These are phyloP conservation scores for Starmerella asiatica DNA, from an alignment of 805 yeast species.

Conservation along the genomic window DNA sequence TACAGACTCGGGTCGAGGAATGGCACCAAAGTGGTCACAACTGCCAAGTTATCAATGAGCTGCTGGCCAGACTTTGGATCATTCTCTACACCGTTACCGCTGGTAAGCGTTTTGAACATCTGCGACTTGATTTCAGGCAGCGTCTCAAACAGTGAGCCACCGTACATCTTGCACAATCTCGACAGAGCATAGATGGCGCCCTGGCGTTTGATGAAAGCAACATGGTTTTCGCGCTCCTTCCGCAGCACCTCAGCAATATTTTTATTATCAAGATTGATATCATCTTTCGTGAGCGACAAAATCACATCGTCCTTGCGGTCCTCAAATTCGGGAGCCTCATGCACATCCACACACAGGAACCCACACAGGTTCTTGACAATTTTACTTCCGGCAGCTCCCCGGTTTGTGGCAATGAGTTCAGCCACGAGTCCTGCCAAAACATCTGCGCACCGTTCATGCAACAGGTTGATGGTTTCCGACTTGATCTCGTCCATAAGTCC, in stretches of 20 bases:
- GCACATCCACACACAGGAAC: conserved; percentile 85
- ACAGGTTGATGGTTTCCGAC: conserved; percentile 46
- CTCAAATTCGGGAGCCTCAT: conserved; percentile 85
- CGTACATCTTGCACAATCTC: conserved; percentile 40
- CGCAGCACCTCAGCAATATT: conserved; percentile 40
- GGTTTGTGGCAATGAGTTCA: conserved; percentile 43
- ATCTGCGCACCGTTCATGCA: conserved; percentile 60
- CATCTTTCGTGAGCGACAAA: conserved; percentile 51
- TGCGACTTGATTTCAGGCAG: conserved; percentile 54
- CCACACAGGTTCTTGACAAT: conserved; percentile 83
- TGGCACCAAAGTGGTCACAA: conserved; percentile 60
- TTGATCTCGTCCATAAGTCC: conserved; percentile 88
- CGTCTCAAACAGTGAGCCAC: conserved; percentile 39
- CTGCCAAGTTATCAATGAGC: conserved; percentile 74
- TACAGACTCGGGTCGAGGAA: conserved; percentile 39
- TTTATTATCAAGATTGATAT: conserved; percentile 30
- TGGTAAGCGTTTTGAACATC: conserved; percentile 49
- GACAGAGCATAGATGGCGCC: conserved; percentile 71
- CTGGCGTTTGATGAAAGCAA: conserved; percentile 62
- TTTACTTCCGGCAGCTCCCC: conserved; percentile 70
- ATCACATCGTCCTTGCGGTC: conserved; percentile 48
- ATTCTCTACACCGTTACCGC: conserved; percentile 23
- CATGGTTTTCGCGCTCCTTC: conserved; percentile 39
- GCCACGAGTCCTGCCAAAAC: conserved; percentile 52
- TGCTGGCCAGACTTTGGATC: conserved; percentile 35